A percentile compares a stretch with the other conserved stretches of the same genome.
These are phyloP conservation scores for Solanum okadae DNA, from an alignment of 257 asterid genomes.

Conservation along the genomic window DNA sequence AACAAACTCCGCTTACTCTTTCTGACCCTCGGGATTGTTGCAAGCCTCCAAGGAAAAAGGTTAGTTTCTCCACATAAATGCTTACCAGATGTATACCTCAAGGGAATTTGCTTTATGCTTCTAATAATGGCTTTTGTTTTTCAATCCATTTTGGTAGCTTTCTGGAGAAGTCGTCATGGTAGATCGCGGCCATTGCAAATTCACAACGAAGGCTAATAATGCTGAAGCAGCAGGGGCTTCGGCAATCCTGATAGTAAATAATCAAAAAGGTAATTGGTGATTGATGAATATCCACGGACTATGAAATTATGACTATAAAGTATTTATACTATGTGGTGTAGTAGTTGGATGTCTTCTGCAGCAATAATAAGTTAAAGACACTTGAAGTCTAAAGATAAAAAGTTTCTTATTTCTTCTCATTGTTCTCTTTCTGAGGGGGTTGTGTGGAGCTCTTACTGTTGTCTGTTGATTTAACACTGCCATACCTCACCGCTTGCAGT, in stretches of 20 bases:
- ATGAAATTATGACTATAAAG: neutral
- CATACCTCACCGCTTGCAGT: neutral
- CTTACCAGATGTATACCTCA: neutral
- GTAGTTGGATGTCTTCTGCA: neutral
- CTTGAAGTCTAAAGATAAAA: neutral
- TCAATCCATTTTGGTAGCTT: constrained; percentile 28
- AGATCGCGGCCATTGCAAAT: constrained; percentile 80
- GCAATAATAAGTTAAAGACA: neutral
- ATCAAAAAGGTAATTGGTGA: constrained; percentile 56
- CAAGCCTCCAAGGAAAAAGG: constrained; percentile 48
- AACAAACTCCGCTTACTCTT: constrained; percentile 45
- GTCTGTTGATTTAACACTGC: neutral
- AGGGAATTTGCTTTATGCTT: neutral
- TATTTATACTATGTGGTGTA: neutral
- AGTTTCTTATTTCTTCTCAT: neutral
- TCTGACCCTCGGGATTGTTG: constrained; percentile 82
- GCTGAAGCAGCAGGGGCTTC: constrained; percentile 95
- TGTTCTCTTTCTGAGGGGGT: neutral
- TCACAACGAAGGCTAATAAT: constrained; percentile 68
- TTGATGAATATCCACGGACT: neutral
- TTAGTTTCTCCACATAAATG: neutral
- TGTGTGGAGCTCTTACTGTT: neutral
- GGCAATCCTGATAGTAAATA: constrained; percentile 74
- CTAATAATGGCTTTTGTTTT: neutral
- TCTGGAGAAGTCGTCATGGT: constrained; percentile 75